Evolutionary conservation across 306 rosid genomes (phyloP), one percentile per base, ranked within the genome.

Genomic region (Betula pendula): DNA sequence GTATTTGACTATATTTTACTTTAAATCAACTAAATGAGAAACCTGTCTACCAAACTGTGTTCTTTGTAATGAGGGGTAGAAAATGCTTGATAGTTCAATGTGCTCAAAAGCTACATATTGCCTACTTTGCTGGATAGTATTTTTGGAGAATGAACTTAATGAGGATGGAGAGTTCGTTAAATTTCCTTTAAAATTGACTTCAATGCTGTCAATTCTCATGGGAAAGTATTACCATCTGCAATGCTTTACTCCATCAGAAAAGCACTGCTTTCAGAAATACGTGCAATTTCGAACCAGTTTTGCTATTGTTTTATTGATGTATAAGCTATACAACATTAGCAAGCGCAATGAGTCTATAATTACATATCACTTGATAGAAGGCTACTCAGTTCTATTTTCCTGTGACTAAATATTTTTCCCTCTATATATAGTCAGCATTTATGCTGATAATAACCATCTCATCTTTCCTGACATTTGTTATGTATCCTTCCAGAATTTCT

Each of bases 401-500:
- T 65, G 24, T 33, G 15, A 19, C n/a, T 72, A 16, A 50, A 40
- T n/a, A 27, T 31, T 38, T 59, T 25, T 24, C 43, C 47, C 31
- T 81, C 67, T 35, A 68, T 75, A 50, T 58, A 14, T 75, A 68
- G 52, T 52, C 35, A 27, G 33, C 51, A 63, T 29, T 70, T 20
- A 35, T 66, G 14, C 65, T 80, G 80, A 73, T 72, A 63, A 27
- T 72, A 68, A 31, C 77, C 63, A 38, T 70, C 43, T 60, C 40
- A 60, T 71, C 59, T 50, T 62, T 35, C 56, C 83, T 85, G 59
- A 75, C 75, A 70, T 80, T 47, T 75, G 44, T 59, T 48, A 60
- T 89, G 52, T 84, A 38, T 59, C 72, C 49, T 82, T 73, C 77
- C 98, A 92, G 97, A 92, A 90, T 72, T 89, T 92, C 78, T 92